Percentiles rank a stretch among this genome's conserved stretches.
Conservation (phyloP, 1,284 basidiomycete species). For the Cutaneotrichosporon dermatis region DNA sequence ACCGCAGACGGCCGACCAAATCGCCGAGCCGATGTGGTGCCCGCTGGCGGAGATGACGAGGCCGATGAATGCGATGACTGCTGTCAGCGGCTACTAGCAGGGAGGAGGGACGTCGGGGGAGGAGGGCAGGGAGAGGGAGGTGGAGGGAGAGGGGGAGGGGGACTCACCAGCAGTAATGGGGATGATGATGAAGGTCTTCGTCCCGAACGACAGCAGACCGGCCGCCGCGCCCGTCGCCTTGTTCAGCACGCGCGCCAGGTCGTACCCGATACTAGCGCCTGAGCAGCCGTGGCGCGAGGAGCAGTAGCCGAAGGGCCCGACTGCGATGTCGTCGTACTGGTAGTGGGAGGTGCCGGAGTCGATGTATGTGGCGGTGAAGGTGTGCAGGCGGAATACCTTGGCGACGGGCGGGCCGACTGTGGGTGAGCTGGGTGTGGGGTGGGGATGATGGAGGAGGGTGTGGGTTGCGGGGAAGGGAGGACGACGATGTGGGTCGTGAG, state of each 20-base stretch:
- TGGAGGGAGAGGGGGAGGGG: no score
- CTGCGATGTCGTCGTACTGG: background rate
- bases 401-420: background rate
- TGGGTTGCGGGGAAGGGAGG: no score
- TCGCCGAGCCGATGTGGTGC: background rate
- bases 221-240: background rate
- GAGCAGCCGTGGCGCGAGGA: background rate
- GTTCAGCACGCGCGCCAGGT: background rate
- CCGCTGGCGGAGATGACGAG: background rate
- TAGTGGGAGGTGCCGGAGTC: background rate
- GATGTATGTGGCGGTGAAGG: background rate
- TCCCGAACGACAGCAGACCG: background rate
- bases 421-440: background rate
- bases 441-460: no score
- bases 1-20: background rate
- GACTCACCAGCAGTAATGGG: background rate
- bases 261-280: background rate
- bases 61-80: background rate
- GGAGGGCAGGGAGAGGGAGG: no score
- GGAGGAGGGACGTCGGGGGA: no score
- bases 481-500: no score
- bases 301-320: conserved; percentile 1
- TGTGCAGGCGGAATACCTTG: background rate
- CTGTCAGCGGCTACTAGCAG: no score
- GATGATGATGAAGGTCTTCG: background rate